Evolutionary conservation across 2,329 filamentous ascomycete genomes (phyloP).

Genomic region (Fusarium abutilonis): DNA sequence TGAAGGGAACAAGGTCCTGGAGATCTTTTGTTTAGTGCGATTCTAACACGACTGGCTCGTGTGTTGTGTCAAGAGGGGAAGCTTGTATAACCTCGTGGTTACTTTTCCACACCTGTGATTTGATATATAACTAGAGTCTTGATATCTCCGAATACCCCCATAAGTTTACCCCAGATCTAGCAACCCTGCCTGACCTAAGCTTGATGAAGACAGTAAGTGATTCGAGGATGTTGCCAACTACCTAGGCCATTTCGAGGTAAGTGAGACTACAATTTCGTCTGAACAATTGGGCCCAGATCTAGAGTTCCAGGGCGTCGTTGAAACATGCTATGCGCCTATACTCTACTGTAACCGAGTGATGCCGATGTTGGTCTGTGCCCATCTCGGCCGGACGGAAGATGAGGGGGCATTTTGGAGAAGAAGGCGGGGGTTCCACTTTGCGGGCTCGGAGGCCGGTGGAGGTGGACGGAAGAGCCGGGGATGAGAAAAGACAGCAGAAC

Average conservation of each 20-base stretch:
- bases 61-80: background rate
- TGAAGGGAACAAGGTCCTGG: background rate
- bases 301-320: background rate
- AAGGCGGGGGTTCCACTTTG: constrained; percentile 16
- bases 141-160: background rate
- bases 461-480: constrained; percentile 29
- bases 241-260: constrained; percentile 40
- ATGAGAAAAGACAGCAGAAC: background rate
- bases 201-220: constrained; percentile 11
- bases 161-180: constrained; percentile 24
- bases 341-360: constrained; percentile 41
- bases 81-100: background rate
- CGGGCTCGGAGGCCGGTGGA: constrained; percentile 24
- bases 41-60: background rate
- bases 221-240: constrained; percentile 37
- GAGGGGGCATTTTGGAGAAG: constrained; percentile 28
- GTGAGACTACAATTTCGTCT: background rate
- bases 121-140: background rate
- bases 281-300: constrained; percentile 1
- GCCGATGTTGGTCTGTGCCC: constrained; percentile 45
- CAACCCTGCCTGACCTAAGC: constrained; percentile 1
- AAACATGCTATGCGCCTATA: background rate
- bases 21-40: background rate
- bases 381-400: constrained; percentile 44
- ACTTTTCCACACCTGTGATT: background rate